Evolutionary conservation across 164 flowering plant genomes (phyloP).

Genomic region (Annona cherimola): DNA sequence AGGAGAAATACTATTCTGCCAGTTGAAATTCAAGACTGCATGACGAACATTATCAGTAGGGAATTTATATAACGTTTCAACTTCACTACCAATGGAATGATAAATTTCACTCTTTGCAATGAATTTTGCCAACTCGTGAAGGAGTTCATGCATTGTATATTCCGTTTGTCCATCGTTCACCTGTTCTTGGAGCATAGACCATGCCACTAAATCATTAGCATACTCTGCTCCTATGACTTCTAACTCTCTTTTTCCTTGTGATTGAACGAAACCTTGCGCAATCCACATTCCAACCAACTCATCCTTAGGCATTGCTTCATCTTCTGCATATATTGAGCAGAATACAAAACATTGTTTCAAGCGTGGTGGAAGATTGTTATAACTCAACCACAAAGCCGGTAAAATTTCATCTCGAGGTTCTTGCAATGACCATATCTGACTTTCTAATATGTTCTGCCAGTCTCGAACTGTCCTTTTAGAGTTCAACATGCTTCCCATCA

Average conservation of each 20-base stretch:
- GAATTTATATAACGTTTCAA: background rate
- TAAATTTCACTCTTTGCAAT: background rate
- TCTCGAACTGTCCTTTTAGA: background rate
- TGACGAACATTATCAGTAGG: background rate
- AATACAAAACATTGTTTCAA: conserved; percentile 13
- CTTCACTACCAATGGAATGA: background rate
- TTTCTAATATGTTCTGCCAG: conserved; percentile 9
- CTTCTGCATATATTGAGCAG: conserved; percentile 10
- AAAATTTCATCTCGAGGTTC: background rate
- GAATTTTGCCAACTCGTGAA: conserved; percentile 7
- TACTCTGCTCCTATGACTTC: conserved; percentile 7
- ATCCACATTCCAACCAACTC: conserved; percentile 10
- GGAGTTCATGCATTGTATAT: conserved; percentile 10
- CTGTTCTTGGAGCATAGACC: conserved; percentile 1
- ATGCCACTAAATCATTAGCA: conserved; percentile 6
- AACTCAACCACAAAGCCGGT: conserved; percentile 10
- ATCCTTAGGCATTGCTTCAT: background rate
- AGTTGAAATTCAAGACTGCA: background rate
- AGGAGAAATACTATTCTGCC: background rate
- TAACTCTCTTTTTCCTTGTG: background rate
- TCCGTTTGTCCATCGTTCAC: background rate
- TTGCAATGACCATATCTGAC: conserved; percentile 7
- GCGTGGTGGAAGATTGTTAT: conserved; percentile 1
- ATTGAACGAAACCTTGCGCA: conserved; percentile 9
- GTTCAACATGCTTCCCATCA: background rate